These are phyloP conservation scores for Hypoxylon rubiginosum DNA, from an alignment of 2,329 filamentous ascomycete species.

Conservation along the genomic window DNA sequence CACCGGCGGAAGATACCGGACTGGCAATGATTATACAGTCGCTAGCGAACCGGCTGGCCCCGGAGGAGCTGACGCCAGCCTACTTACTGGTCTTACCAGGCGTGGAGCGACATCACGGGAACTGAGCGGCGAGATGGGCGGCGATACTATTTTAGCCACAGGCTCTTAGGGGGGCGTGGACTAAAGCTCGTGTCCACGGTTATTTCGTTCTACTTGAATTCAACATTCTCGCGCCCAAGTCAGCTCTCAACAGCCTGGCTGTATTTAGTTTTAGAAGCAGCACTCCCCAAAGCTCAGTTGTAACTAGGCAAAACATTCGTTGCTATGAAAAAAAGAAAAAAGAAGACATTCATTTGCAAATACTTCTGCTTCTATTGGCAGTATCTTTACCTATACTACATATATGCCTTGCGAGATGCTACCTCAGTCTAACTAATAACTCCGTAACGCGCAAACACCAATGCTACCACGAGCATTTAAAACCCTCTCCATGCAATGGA, in stretches of 20 bases:
- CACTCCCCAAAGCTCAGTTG: slow-evolving; percentile 9
- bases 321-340: neutral
- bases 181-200: neutral
- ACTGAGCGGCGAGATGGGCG: slow-evolving; percentile 72
- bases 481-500: slow-evolving; percentile 3
- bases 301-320: slow-evolving; percentile 19
- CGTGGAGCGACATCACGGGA: slow-evolving; percentile 67
- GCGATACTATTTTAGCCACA: slow-evolving; percentile 62
- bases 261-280: slow-evolving; percentile 6
- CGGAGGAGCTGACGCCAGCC: slow-evolving; percentile 36
- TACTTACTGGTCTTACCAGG: slow-evolving; percentile 49
- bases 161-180: slow-evolving; percentile 9
- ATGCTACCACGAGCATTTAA: slow-evolving; percentile 28
- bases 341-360: slow-evolving; percentile 10
- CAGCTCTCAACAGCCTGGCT: slow-evolving; percentile 36
- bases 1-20: neutral
- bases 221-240: slow-evolving; percentile 35
- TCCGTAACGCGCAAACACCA: slow-evolving; percentile 39
- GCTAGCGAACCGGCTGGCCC: slow-evolving; percentile 21
- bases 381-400: slow-evolving; percentile 10
- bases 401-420: slow-evolving; percentile 16
- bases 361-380: slow-evolving; percentile 24
- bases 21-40: slow-evolving; percentile 3
- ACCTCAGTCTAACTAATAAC: slow-evolving; percentile 23
- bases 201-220: slow-evolving; percentile 24